phyloP scores from a whole-genome alignment of 768 basidiomycete genomes.

The Russula vinacea region DNA sequence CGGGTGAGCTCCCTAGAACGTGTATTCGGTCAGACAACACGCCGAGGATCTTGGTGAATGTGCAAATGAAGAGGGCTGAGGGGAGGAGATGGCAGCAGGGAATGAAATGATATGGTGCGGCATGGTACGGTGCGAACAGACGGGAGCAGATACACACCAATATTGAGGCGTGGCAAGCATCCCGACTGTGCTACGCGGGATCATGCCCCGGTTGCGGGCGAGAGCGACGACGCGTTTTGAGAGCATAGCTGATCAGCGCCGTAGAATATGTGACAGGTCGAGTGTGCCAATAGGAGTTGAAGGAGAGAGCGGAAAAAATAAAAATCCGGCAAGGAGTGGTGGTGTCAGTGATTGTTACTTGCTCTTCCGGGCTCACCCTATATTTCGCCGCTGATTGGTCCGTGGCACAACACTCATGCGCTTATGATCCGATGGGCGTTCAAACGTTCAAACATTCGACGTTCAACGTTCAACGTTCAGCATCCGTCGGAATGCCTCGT shows the following conservation, averaged over 20 bases:
- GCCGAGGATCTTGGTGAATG: background rate
- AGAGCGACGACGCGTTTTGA: constrained; percentile 31
- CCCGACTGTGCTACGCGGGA: constrained; percentile 24
- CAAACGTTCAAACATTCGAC: background rate
- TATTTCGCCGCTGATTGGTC: constrained; percentile 7
- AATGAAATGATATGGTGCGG: background rate
- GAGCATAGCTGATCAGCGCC: constrained; percentile 20
- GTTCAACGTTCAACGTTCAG: background rate
- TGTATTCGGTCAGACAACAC: constrained; percentile 20
- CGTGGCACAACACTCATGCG: background rate
- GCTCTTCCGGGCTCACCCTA: background rate
- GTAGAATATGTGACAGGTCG: background rate
- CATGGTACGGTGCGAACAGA: constrained; percentile 1
- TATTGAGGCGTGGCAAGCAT: constrained; percentile 25
- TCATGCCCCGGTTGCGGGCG: constrained; percentile 24
- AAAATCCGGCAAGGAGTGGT: background rate
- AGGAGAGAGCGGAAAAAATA: constrained; percentile 1
- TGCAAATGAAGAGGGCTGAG: constrained; percentile 6
- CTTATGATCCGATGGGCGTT: background rate
- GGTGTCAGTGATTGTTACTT: background rate
- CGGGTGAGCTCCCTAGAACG: constrained; percentile 46
- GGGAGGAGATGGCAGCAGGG: constrained; percentile 2
- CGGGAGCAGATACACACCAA: constrained; percentile 25
- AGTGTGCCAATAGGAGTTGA: background rate
- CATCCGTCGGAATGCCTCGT: background rate